Evolutionary conservation across 2,329 filamentous ascomycete species (phyloP).

Genomic region (Colletotrichum ledebouriae): DNA sequence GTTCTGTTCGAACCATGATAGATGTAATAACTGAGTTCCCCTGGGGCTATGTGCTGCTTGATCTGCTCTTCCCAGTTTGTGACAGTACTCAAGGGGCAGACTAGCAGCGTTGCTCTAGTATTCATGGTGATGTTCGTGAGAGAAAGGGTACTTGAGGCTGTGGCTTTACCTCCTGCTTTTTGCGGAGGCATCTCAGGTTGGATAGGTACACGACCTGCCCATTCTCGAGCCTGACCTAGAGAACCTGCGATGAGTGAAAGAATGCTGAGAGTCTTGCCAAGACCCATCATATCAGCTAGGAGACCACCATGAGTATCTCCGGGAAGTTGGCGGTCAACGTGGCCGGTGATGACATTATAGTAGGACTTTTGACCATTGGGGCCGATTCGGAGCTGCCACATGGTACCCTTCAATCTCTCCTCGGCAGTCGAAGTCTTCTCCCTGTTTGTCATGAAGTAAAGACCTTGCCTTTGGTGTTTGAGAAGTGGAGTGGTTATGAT

Average conservation of each 20-base stretch:
- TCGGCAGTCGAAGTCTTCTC: constrained; percentile 72
- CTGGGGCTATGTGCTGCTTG: constrained; percentile 79
- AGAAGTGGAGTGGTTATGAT: constrained; percentile 78
- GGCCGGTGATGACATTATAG: constrained; percentile 88
- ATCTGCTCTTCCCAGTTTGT: constrained; percentile 97
- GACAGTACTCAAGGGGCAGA: constrained; percentile 91
- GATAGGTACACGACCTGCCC: constrained; percentile 67
- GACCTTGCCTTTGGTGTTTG: constrained; percentile 88
- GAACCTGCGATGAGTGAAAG: constrained; percentile 81
- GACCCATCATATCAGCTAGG: constrained; percentile 87
- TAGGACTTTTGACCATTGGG: constrained; percentile 71
- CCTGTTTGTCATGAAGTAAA: constrained; percentile 86
- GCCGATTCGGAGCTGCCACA: constrained; percentile 78
- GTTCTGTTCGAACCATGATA: constrained; percentile 88
- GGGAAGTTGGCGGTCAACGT: constrained; percentile 70
- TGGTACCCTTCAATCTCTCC: constrained; percentile 75
- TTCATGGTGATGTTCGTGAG: constrained; percentile 73
- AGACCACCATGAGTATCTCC: constrained; percentile 79
- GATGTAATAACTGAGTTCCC: constrained; percentile 78
- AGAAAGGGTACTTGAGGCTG: constrained; percentile 57
- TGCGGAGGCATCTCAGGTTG: constrained; percentile 60
- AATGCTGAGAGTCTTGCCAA: constrained; percentile 90
- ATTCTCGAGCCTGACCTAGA: constrained; percentile 71
- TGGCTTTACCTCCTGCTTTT: constrained; percentile 53
- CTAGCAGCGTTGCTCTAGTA: constrained; percentile 83